phyloP scores from a whole-genome alignment of 306 rosid species.

The Ceratonia siliqua region DNA sequence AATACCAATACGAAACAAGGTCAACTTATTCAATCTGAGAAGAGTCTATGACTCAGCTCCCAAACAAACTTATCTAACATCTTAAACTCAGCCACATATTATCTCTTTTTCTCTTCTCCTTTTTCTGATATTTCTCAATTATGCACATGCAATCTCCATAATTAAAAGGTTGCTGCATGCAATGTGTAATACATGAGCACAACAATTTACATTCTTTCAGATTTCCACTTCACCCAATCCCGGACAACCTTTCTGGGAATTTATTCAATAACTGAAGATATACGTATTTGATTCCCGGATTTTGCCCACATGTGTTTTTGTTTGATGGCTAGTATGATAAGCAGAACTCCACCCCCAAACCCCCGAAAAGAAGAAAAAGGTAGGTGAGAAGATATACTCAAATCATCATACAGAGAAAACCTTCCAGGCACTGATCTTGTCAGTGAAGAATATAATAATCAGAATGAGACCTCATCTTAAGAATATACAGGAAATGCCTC shows the following conservation, averaged over 20 bases:
- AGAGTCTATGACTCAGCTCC: conserved; percentile 1
- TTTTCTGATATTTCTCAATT: neutral
- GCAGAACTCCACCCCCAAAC: neutral
- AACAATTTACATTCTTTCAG: neutral
- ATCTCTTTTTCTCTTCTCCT: neutral
- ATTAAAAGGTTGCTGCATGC: neutral
- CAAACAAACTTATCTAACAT: neutral
- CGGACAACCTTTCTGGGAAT: neutral
- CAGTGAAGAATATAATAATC: neutral
- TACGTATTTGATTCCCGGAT: neutral
- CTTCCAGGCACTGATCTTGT: neutral
- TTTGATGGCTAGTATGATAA: neutral
- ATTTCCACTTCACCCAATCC: neutral
- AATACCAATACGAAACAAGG: neutral
- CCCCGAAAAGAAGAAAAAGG: neutral
- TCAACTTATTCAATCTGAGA: neutral
- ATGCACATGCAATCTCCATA: neutral
- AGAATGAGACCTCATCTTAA: neutral
- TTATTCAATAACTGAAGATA: neutral
- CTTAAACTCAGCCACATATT: neutral
- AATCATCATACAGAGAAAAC: neutral
- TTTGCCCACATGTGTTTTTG: neutral
- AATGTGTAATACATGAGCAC: neutral
- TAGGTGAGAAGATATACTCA: neutral
- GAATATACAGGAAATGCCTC: neutral